Percentiles rank a stretch among this genome's conserved stretches.
These are phyloP conservation scores for Zygosaccharomyces siamensis DNA, from an alignment of 805 yeast species.

Conservation along the genomic window DNA sequence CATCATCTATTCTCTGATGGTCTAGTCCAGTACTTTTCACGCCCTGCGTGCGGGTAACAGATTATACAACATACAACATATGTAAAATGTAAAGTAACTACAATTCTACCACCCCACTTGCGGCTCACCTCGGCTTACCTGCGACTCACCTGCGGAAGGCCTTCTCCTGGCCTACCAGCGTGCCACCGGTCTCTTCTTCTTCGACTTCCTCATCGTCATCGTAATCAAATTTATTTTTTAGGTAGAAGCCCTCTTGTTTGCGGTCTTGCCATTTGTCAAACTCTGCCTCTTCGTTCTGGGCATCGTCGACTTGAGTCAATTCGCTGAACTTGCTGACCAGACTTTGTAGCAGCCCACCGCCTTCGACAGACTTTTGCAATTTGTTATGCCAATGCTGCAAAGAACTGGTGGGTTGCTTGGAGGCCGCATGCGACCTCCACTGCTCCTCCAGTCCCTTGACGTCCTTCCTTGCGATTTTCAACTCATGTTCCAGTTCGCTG, in stretches of 20 bases:
- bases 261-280: slow-evolving; percentile 23
- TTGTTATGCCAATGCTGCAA: slow-evolving; percentile 13
- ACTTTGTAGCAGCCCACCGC: slow-evolving; percentile 18
- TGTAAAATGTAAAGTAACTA: too few relatives aligned
- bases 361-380: slow-evolving; percentile 19
- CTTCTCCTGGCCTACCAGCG: slow-evolving; percentile 7
- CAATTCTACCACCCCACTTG: too few relatives aligned
- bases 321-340: slow-evolving; percentile 32
- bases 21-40: background rate
- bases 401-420: slow-evolving; percentile 6
- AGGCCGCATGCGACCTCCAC: slow-evolving; percentile 3
- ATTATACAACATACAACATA: too few relatives aligned
- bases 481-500: slow-evolving; percentile 43
- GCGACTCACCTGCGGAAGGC: background rate
- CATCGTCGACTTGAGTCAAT: slow-evolving; percentile 23
- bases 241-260: slow-evolving; percentile 19
- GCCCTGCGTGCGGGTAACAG: background rate
- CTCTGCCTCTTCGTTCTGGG: slow-evolving; percentile 30
- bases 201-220: slow-evolving; percentile 23
- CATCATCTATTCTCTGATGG: background rate
- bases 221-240: slow-evolving; percentile 26
- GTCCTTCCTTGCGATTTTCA: slow-evolving; percentile 38
- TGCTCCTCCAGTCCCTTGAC: slow-evolving; percentile 34
- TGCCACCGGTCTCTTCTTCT: slow-evolving; percentile 11
- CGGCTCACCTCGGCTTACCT: background rate